These are phyloP conservation scores for Chytriomyces confervae DNA, from an alignment of 192 early-diverging fungal genomes.

Conservation along the genomic window DNA sequence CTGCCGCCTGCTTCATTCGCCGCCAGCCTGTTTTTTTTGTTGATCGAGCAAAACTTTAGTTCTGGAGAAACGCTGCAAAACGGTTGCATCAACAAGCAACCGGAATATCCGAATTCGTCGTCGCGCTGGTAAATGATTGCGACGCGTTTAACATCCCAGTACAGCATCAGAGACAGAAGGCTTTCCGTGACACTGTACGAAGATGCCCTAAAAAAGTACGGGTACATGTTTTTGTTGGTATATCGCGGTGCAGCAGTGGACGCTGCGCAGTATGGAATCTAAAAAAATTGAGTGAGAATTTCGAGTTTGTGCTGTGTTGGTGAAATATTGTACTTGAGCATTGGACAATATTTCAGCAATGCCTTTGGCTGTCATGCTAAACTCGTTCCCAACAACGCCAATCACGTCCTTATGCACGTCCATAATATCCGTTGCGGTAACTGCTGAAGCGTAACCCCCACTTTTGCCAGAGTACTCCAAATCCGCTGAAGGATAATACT, in stretches of 20 bases:
- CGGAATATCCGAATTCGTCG: neutral
- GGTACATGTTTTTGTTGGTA: neutral
- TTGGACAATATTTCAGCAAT: neutral
- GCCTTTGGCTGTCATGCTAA: neutral
- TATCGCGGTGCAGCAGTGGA: neutral
- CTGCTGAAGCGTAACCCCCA: neutral
- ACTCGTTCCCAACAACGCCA: constrained; percentile 9
- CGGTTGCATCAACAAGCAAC: too few species aligned
- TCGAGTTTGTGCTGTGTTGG: too few species aligned
- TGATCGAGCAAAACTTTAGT: too few species aligned
- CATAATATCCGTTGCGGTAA: neutral
- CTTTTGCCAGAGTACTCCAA: neutral
- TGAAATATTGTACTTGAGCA: neutral
- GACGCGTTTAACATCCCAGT: neutral
- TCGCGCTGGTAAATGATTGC: constrained; percentile 8
- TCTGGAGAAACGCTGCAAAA: too few species aligned
- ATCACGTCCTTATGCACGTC: neutral
- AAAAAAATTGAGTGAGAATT: too few species aligned
- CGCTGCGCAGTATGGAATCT: neutral
- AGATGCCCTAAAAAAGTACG: neutral
- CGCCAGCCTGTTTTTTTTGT: too few species aligned
- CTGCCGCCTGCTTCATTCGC: neutral
- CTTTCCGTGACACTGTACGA: neutral
- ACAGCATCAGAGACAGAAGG: neutral
- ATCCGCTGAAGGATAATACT: neutral